Base-by-base conservation (phyloP, 768 basidiomycete species). In the Saitozyma sp. region DNA sequence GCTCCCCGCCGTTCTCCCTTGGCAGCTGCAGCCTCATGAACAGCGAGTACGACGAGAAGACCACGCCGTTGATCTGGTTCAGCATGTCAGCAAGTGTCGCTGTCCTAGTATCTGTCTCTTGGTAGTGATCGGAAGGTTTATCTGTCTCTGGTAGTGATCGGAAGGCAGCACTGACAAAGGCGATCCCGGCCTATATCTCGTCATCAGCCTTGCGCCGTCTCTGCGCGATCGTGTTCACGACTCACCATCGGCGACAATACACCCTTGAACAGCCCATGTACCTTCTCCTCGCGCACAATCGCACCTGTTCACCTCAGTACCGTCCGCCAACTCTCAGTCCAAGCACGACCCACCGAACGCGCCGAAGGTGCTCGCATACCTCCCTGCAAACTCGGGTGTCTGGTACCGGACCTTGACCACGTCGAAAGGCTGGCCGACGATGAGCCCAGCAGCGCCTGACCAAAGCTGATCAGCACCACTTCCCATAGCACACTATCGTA, bases 11-110 rank as follows among this genome's bases (percentile, higher is more conserved):
- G 3, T 56, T 46, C 9, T 48, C 49, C 0, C 46, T 71, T 1
- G 84, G 81, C 6, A 86, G 80, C 73, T 92, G 89, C 0, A 85
- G 63, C 53, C 86, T 85, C 82, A 92, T 85, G 56, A 93, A 83
- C 73, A 89, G 86, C 19, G 87, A 86, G 80, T 95, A 95, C 0
- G 88, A 87, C 0, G 90, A 85, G 77, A 96, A 95, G 4, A 94
- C 86, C 14, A 92, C 82, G 11, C 92, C 91, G 71, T 94, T 96
- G 64, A 79, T 76, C 78, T 79, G 56, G 16, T 6, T 59, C 51
- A 45, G 53, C 42, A 9, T 11, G 29, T 29, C 29, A 29, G 29
- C 29, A 29, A 29, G 29, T 29, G 29, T 29, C 5, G 29, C 29
- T 29, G 29, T 29, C 29, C 29, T 29, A 29, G 29, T 5, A 29